These are phyloP conservation scores for Metarhizium sp. DNA, from an alignment of 2,329 filamentous ascomycete genomes.

Conservation along the genomic window DNA sequence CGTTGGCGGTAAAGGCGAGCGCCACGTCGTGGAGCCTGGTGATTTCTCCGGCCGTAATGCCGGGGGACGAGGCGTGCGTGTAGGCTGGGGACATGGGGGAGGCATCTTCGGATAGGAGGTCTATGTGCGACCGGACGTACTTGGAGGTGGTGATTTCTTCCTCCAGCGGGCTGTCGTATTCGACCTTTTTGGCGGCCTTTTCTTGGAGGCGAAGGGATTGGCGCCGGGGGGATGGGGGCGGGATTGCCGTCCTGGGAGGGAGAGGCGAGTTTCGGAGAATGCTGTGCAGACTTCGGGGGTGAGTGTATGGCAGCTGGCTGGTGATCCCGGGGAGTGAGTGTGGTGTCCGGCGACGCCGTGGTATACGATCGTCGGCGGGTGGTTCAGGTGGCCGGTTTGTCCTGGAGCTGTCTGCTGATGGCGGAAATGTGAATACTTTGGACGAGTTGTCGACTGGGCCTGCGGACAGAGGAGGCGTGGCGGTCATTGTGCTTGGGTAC, in stretches of 20 bases:
- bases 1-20: constrained; percentile 42
- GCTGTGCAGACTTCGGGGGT: constrained; percentile 49
- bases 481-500: constrained; percentile 48
- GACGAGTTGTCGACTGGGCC: constrained; percentile 34
- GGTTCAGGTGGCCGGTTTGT: background rate
- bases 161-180: constrained; percentile 52
- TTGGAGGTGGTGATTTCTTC: constrained; percentile 55
- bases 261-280: constrained; percentile 59
- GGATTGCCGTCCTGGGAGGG: constrained; percentile 39
- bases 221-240: constrained; percentile 42
- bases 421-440: constrained; percentile 37
- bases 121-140: constrained; percentile 55
- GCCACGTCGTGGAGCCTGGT: constrained; percentile 38
- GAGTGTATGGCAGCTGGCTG: constrained; percentile 39
- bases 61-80: constrained; percentile 8
- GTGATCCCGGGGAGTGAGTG: background rate
- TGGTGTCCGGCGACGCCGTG: constrained; percentile 5
- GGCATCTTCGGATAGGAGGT: constrained; percentile 49
- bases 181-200: constrained; percentile 45
- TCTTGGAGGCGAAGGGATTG: constrained; percentile 46
- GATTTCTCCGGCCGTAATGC: constrained; percentile 18
- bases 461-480: constrained; percentile 50
- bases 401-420: constrained; percentile 18
- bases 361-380: constrained; percentile 10
- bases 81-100: constrained; percentile 34